These are phyloP conservation scores for Lichtheimia corymbifera DNA, from an alignment of 371 early-diverging fungal genomes.

Conservation along the genomic window DNA sequence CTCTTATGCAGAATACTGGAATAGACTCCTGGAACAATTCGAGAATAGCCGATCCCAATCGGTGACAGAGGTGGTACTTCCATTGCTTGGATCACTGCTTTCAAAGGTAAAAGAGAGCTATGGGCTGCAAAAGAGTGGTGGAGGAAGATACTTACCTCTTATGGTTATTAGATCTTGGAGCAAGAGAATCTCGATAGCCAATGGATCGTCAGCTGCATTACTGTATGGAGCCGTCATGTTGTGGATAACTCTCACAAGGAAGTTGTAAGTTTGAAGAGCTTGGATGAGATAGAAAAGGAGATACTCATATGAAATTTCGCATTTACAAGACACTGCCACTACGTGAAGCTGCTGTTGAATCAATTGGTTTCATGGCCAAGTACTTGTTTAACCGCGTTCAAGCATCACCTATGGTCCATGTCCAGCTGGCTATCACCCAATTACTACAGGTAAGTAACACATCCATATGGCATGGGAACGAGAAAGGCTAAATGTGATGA, in stretches of 20 bases:
- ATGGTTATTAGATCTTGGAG: slow-evolving; percentile 1
- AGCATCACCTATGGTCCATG: slow-evolving; percentile 11
- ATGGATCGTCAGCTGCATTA: slow-evolving; percentile 39
- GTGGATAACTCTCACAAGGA: slow-evolving; percentile 51
- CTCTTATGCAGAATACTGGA: slow-evolving; percentile 42
- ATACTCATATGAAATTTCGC: not conserved
- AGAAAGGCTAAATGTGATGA: not conserved
- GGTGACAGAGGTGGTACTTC: slow-evolving; percentile 43
- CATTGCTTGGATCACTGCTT: slow-evolving; percentile 44
- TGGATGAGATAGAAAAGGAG: not conserved
- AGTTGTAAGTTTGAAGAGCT: slow-evolving; percentile 27
- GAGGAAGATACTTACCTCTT: not conserved
- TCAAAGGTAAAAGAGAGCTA: slow-evolving; percentile 31
- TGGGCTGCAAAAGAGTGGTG: not conserved
- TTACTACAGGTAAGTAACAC: slow-evolving; percentile 22
- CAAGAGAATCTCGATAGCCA: not conserved
- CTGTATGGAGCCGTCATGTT: slow-evolving; percentile 49
- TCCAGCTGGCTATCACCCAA: slow-evolving; percentile 21
- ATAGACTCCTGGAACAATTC: slow-evolving; percentile 32
- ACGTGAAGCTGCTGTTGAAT: slow-evolving; percentile 60
- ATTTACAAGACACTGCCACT: slow-evolving; percentile 48
- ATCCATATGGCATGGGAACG: slow-evolving; percentile 10
- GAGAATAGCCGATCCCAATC: slow-evolving; percentile 30
- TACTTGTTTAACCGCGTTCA: slow-evolving; percentile 23
- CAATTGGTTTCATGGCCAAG: slow-evolving; percentile 42